Evolutionary conservation across 768 basidiomycete genomes (phyloP).

Genomic region (Floccularia luteovirens): DNA sequence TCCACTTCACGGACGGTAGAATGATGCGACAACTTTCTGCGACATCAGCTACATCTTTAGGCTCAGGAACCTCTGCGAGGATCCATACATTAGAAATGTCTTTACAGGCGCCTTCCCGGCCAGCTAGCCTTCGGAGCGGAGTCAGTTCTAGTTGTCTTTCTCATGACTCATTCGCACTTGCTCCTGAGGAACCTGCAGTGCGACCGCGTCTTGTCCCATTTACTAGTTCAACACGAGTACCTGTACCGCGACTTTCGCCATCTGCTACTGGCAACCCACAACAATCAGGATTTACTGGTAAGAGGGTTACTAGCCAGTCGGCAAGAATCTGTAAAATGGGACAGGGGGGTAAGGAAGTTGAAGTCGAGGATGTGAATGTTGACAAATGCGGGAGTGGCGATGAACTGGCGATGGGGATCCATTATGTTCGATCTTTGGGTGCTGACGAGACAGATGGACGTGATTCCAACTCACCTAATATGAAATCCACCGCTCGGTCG

Average conservation of each 20-base stretch:
- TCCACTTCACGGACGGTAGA: conserved; percentile 28
- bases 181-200: conserved; percentile 18
- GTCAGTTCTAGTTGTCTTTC: conserved; percentile 31
- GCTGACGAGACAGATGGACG: conserved; percentile 30
- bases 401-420: conserved; percentile 61
- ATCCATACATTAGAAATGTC: conserved; percentile 36
- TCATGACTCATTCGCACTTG: conserved; percentile 23
- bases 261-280: neutral
- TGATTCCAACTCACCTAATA: conserved; percentile 22
- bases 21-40: conserved; percentile 26
- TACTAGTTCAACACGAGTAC: conserved; percentile 59
- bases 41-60: conserved; percentile 23
- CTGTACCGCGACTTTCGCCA: conserved; percentile 43
- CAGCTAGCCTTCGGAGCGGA: conserved; percentile 45
- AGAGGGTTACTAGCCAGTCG: conserved; percentile 54
- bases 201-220: conserved; percentile 66
- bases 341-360: conserved; percentile 8
- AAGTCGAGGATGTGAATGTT: conserved; percentile 22
- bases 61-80: conserved; percentile 22
- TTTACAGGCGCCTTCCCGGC: conserved; percentile 35
- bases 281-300: conserved; percentile 15
- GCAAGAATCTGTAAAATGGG: conserved; percentile 42
- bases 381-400: conserved; percentile 42
- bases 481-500: conserved; percentile 32
- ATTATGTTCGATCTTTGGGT: conserved; percentile 65